These are phyloP conservation scores for Geotrichum carabidarum DNA, from an alignment of 1,139 yeast species.

Conservation along the genomic window DNA sequence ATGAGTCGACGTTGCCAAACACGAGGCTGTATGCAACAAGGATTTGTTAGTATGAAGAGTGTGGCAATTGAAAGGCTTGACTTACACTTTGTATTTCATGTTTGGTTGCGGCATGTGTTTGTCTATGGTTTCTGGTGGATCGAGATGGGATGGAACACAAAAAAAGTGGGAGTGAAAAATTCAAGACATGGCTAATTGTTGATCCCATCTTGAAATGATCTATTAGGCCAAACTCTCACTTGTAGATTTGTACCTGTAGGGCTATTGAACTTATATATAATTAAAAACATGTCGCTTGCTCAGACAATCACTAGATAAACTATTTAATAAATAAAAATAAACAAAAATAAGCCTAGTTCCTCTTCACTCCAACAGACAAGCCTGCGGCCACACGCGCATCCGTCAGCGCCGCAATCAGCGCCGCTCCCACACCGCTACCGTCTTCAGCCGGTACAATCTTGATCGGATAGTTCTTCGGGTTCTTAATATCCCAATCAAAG, in stretches of 20 bases:
- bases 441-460: conserved; percentile 87
- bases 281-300: no score
- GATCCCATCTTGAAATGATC: no score
- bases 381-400: conserved; percentile 68
- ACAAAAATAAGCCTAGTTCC: not conserved
- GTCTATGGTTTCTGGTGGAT: not conserved
- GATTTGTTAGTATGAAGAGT: not conserved
- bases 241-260: no score
- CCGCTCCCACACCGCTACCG: conserved; percentile 98
- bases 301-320: no score
- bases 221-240: no score
- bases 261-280: no score
- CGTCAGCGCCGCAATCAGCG: conserved; percentile 92
- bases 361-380: conserved; percentile 62
- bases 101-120: not conserved
- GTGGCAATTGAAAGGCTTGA: not conserved
- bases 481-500: conserved; percentile 63
- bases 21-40: conserved; percentile 23
- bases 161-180: not conserved
- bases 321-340: not conserved
- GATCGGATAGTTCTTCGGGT: conserved; percentile 65
- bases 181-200: no score
- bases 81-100: conserved; percentile 3
- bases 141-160: not conserved
- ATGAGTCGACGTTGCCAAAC: conserved; percentile 25